Base-by-base conservation (phyloP, 495 filamentous ascomycete genomes). In the Hypoxylon fragiforme region DNA sequence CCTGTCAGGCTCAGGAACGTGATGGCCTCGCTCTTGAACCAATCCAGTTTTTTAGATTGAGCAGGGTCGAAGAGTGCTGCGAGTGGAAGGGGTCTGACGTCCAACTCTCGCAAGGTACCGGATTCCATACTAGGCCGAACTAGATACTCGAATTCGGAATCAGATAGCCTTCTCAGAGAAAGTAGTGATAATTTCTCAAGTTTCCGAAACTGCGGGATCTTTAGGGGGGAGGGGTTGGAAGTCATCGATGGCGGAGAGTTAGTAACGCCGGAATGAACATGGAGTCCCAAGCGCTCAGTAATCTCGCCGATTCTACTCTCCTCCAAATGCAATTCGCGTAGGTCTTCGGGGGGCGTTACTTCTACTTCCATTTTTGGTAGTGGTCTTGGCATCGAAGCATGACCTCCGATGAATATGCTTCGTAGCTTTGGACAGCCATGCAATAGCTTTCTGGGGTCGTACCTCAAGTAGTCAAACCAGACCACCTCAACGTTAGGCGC, bases 101-200 rank as follows among this genome's bases (percentile, higher is more conserved):
- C 58, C 12, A 68, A 14, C 30, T 62, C 55, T 39, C 35, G 43
- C 7, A 68, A 45, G 1, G 55, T 45, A 1, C 65, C 65, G 0
- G 65, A 68, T 35, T 63, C 62, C 18, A 68, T 35, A 7, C 62
- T 36, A 9, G 65, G 58, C 7, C 52, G 49, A 8, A 65, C 45
- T 9, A 58, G 42, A 1, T 7, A 14, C 21, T 60, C 34, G 14
- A 58, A 54, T 2, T 40, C 21, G 7, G 42, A 15, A 3, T 28
- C 2, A 3, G 48, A 58, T 4, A 67, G 21, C 32, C 52, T 61
- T 49, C 65, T 60, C 26, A 66, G 56, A 28, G 4, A n/a, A n/a
- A n/a, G n/a, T n/a, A n/a, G n/a, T n/a, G n/a, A 57, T 3, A 67
- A 16, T 34, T 54, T 60, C 50, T 67, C 63, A 28, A 66, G 55